Evolutionary conservation across 495 filamentous ascomycete genomes (phyloP).

Genomic region (Podospora sp.): DNA sequence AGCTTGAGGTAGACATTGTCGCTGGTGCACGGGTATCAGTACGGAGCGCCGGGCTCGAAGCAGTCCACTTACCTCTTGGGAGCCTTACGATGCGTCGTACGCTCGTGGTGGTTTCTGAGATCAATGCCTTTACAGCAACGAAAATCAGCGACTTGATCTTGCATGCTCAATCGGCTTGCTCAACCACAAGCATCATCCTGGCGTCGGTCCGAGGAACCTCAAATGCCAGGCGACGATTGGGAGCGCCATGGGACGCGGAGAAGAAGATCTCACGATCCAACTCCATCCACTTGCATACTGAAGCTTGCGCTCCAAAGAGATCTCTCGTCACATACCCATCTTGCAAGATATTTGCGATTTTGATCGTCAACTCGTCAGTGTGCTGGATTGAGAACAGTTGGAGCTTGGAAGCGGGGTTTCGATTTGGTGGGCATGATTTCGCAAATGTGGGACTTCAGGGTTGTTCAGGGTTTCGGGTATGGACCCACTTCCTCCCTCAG

Average conservation of each 20-base stretch:
- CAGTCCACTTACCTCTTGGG: constrained; percentile 63
- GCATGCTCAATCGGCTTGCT: constrained; percentile 17
- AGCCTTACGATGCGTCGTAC: constrained; percentile 85
- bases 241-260: background rate
- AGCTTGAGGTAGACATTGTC: constrained; percentile 98
- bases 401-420: too few relatives aligned
- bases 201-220: background rate
- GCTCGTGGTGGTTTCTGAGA: constrained; percentile 80
- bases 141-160: constrained; percentile 15
- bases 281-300: constrained; percentile 12
- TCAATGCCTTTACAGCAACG: constrained; percentile 56
- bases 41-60: background rate
- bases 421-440: too few relatives aligned
- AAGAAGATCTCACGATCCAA: background rate
- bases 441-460: too few relatives aligned
- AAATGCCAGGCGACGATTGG: background rate
- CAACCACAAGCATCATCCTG: background rate
- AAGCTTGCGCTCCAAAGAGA: background rate
- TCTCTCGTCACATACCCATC: constrained; percentile 21
- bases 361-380: too few relatives aligned
- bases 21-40: constrained; percentile 36
- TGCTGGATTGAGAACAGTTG: too few relatives aligned
- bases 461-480: too few relatives aligned
- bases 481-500: too few relatives aligned
- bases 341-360: background rate